Evolutionary conservation across 2,329 filamentous ascomycete species (phyloP), one percentile per base, ranked within the genome.

Genomic region (Fusarium papillatum): DNA sequence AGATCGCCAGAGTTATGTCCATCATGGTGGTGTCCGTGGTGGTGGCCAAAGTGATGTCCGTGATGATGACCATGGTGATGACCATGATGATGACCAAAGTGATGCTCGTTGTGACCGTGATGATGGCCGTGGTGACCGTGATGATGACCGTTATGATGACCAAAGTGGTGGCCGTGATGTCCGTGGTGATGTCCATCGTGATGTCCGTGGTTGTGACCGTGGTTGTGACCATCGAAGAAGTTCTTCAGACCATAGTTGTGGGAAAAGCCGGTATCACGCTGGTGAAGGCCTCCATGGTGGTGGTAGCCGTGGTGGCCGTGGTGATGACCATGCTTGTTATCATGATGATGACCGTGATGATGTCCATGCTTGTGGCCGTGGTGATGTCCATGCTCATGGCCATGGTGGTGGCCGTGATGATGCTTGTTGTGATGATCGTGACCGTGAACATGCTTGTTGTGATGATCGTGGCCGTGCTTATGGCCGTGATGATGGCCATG

Each of bases 161-260:
- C 48, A n/a, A 53, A 53, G 48, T 53, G 14, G 46, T 50, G 46
- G 22, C 46, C 19, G 31, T 36, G 13, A 57, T 57, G 31, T 17
- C 16, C 13, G n/a, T 57, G 24, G 26, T 46, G 17, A 24, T 61
- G 39, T 14, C 61, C 14, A 14, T 50, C 29, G 39, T 66, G 53
- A 19, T 43, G 22, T 14, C 29, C 29, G 41, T 66, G 50, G 39
- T 26, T 53, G 7, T 60, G 19, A 16, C 29, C 50, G 9, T 60
- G 29, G 22, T 66, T 39, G 19, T 76, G 43, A 17, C 39, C 36
- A 48, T 68, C 41, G 11, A 26, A 61, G 13, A 74, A 46, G 50
- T 66, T 70, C 29, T 73, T 39, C 14, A 73, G 38, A 29, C 60
- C 53, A 29, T 43, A 66, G 16, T 59, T 34, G 5, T 29, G 48